Evolutionary conservation across 768 basidiomycete genomes (phyloP).

Genomic region (Flagelloscypha sp.): DNA sequence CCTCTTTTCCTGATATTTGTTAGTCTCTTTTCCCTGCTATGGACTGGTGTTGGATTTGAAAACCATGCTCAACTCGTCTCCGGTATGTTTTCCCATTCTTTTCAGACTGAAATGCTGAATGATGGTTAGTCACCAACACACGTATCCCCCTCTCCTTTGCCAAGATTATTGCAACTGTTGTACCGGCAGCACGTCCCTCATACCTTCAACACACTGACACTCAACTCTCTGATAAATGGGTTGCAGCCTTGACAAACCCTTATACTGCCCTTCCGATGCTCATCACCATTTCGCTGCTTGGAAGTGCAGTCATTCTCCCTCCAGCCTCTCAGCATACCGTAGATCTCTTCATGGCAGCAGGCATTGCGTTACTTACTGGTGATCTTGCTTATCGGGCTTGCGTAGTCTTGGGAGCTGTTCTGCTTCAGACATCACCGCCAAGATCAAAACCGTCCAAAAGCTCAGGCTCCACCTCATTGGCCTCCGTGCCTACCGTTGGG

Average conservation of each 20-base stretch:
- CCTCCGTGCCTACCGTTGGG: no score
- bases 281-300: not conserved
- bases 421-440: slow-evolving; percentile 83
- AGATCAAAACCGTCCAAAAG: no score
- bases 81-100: slow-evolving; percentile 34
- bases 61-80: slow-evolving; percentile 61
- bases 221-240: not conserved
- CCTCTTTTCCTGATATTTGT: slow-evolving; percentile 49
- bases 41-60: slow-evolving; percentile 48
- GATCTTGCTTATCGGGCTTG: slow-evolving; percentile 80
- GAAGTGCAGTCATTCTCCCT: no score
- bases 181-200: not conserved
- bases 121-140: slow-evolving; percentile 46
- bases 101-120: not conserved
- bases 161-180: not conserved
- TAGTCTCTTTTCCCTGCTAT: slow-evolving; percentile 48
- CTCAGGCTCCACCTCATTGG: no score
- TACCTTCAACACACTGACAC: not conserved
- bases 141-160: no score
- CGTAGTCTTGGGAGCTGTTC: slow-evolving; percentile 71
- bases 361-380: slow-evolving; percentile 73
- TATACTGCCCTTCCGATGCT: slow-evolving; percentile 59
- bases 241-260: no score
- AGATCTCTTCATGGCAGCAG: slow-evolving; percentile 80
- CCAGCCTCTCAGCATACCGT: slow-evolving; percentile 67